These are phyloP conservation scores for Talaromyces sp. DNA, from an alignment of 2,329 filamentous ascomycete genomes.

Conservation along the genomic window DNA sequence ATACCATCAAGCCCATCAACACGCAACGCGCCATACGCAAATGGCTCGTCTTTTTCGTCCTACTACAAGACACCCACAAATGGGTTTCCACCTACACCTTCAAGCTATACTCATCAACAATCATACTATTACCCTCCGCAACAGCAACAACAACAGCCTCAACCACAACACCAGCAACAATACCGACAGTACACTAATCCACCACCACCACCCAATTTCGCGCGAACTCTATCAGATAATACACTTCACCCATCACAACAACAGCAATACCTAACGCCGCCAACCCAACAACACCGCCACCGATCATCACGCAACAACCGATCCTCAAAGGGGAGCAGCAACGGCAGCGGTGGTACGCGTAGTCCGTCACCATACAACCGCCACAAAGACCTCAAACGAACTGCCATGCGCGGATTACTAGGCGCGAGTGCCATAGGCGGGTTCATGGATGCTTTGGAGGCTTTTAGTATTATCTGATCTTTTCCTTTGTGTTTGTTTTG, in stretches of 20 bases:
- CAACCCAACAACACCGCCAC: slow-evolving; percentile 13
- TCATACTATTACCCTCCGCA: slow-evolving; percentile 19
- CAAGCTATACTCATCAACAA: slow-evolving; percentile 16
- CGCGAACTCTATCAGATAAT: slow-evolving; percentile 9
- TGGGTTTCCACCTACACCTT: slow-evolving; percentile 18
- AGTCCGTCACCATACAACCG: slow-evolving; percentile 20
- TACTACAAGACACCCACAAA: slow-evolving; percentile 7
- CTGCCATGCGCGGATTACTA: slow-evolving; percentile 34
- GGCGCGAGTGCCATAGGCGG: slow-evolving; percentile 39
- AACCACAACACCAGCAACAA: slow-evolving; percentile 12
- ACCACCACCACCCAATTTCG: slow-evolving; percentile 16
- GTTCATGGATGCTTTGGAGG: slow-evolving; percentile 41
- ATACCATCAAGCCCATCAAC: slow-evolving; percentile 9
- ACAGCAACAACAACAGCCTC: slow-evolving; percentile 10
- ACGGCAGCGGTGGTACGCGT: slow-evolving; percentile 16
- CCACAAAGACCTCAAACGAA: slow-evolving; percentile 31
- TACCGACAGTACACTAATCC: slow-evolving; percentile 17
- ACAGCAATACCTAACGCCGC: slow-evolving; percentile 2
- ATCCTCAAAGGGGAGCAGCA: slow-evolving; percentile 19
- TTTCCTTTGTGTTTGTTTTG: not conserved
- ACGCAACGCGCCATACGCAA: not conserved
- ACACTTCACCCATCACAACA: slow-evolving; percentile 13
- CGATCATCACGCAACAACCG: slow-evolving; percentile 19
- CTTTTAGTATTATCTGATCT: slow-evolving; percentile 23
- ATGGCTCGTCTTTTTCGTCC: not conserved